Conservation (phyloP, 2,329 filamentous ascomycete genomes). For the Coniosporium tulheliwenetii region DNA sequence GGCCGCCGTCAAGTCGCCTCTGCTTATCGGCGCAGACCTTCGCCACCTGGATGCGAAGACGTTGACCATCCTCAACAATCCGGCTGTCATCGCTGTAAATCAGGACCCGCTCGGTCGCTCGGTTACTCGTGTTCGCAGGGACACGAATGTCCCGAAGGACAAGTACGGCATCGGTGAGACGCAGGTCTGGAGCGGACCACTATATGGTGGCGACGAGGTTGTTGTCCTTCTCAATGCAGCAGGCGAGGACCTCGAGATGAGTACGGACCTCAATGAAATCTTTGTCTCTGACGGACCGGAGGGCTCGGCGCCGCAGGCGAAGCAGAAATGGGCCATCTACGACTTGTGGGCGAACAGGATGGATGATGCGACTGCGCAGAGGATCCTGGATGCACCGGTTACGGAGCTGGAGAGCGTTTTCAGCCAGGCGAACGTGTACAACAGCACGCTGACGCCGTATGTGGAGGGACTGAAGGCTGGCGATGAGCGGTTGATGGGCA, state of each 20-base stretch:
- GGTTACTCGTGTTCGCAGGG: conserved; percentile 24
- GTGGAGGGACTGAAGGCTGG: conserved; percentile 27
- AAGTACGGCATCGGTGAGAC: too few species aligned
- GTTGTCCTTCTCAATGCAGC: conserved; percentile 35
- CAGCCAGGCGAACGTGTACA: conserved; percentile 24
- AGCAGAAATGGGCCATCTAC: conserved; percentile 9
- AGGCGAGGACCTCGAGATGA: too few species aligned
- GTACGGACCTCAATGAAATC: too few species aligned
- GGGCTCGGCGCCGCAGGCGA: too few species aligned
- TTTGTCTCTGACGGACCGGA: too few species aligned
- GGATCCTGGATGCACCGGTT: conserved; percentile 18
- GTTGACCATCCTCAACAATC: conserved; percentile 30
- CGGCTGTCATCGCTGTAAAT: conserved; percentile 33
- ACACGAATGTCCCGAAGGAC: background rate
- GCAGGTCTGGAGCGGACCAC: conserved; percentile 1
- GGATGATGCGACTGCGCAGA: conserved; percentile 5
- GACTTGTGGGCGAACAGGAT: conserved; percentile 43
- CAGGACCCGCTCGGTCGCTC: conserved; percentile 28
- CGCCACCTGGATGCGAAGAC: conserved; percentile 22
- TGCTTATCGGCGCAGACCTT: conserved; percentile 26
- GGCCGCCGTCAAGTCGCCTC: conserved; percentile 25
- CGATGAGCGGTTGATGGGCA: conserved; percentile 29
- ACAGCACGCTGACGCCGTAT: conserved; percentile 33
- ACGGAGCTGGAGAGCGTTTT: conserved; percentile 9
- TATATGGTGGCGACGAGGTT: conserved; percentile 30